Evolutionary conservation across 768 basidiomycete genomes (phyloP), one percentile per base, ranked within the genome.

Genomic region (Tricholoma hemisulphureum): DNA sequence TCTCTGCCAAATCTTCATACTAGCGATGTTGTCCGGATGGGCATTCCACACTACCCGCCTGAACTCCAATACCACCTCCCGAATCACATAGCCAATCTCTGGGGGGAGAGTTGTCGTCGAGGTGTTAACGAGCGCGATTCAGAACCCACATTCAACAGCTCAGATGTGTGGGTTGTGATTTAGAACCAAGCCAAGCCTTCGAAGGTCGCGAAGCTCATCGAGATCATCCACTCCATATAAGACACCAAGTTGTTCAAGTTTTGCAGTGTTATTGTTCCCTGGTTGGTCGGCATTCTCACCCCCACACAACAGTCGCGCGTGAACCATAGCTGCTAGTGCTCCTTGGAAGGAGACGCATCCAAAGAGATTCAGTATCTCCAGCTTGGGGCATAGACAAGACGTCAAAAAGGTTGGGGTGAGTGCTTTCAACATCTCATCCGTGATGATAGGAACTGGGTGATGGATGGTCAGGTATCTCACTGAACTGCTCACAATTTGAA

Each of bases 1-100:
- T 75, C 63, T 81, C 69, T 5, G 86, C 87, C 0, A n/a, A n/a
- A 77, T 70, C 9, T 60, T 50, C 1, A 83, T 67, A 46, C 83
- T 83, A 2, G 72, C 69, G 5, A 37, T 51, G 62, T 87, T 88
- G 16, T 61, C 53, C 8, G 74, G 70, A 48, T 80, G 73, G 9
- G 83, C 70, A 34, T 73, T 75, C 81, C 85, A 88, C 49, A 79
- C 79, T 0, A 84, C 79, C 7, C 86, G 75, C 3, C 85, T 74
- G 50, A 85, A 71, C n/a, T 0, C 80, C 79, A 10, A 86, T 67
- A 1, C 82, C 83, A 2, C 77, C 75, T 6, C 75, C 68, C 2
- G 60, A 63, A 83, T 70, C 21, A 82, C 70, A 26, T 76, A 75
- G 7, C 79, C 83, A 13, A 86, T 76, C 65, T 87, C 84, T 23